Evolutionary conservation across 768 basidiomycete genomes (phyloP), one percentile per base, ranked within the genome.

Genomic region (Suillus tomentosus): DNA sequence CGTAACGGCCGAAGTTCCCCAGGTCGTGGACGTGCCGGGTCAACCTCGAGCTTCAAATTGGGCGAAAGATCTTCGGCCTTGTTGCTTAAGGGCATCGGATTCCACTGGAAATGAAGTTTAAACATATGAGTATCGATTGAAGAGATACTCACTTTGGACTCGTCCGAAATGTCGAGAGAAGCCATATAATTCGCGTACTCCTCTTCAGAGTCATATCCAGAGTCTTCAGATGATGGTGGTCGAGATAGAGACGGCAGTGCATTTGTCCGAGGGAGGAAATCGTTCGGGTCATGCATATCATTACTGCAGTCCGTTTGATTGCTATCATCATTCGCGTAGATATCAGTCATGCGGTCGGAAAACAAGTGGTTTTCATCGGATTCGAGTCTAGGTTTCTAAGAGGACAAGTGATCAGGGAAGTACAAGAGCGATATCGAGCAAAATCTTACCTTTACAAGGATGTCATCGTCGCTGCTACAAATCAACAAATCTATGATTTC

Each of bases 61-160:
- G 71, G 70, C 0, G 72, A 73, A 63, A 74, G 62, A 43, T 76
- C 71, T 65, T 77, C 76, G n/a, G 74, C 76, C 61, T 69, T 75
- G 37, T 75, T 76, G 42, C 69, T 64, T 42, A 65, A 65, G 0
- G 76, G 72, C 17, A 67, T 39, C 27, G 71, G 67, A 22, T 64
- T 59, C 74, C 74, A 76, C 74, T 76, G 60, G 24, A 5, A 56
- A 50, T 22, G 42, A 61, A 51, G 58, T 15, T n/a, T 1, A 34
- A 22, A 34, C 11, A 60, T 15, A 40, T 13, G 9, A 60, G 31
- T 24, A 24, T 5, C 10, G 45, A 5, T 36, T 24, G 14, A 48
- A 6, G 53, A 10, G 17, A 22, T 19, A 45, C 64, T 34, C 58
- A 76, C 74, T 54, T 77, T 70, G 47, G 62, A 51, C 11, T 76